Percentiles rank a stretch among this genome's conserved stretches.
Evolutionary conservation across 1,139 yeast genomes (phyloP).

Genomic region (Kodamaea arcana): DNA sequence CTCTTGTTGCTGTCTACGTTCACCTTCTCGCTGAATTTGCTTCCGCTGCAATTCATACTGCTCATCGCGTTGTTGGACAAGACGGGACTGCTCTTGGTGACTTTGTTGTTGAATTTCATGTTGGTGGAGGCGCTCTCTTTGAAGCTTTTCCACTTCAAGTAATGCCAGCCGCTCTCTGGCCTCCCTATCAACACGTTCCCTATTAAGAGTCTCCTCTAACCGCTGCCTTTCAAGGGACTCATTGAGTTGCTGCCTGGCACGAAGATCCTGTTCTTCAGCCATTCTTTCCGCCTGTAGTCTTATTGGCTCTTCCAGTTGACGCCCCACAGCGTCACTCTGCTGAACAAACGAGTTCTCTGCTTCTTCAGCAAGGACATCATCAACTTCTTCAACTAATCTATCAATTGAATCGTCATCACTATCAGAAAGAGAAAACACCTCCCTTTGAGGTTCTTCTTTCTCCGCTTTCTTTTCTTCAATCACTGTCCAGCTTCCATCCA

Average conservation of each 20-base stretch:
- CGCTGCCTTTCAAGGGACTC: neutral
- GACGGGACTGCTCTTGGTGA: no score
- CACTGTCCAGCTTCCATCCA: slow-evolving; percentile 57
- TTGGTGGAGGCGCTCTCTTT: no score
- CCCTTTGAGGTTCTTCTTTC: slow-evolving; percentile 2
- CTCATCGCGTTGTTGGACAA: no score
- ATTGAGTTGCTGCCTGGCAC: neutral
- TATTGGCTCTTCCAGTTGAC: neutral
- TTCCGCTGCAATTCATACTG: neutral
- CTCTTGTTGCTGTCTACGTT: neutral
- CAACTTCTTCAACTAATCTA: neutral
- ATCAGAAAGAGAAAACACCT: neutral
- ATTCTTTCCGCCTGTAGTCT: neutral
- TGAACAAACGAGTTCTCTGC: neutral
- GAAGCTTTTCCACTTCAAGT: no score
- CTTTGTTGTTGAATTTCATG: no score
- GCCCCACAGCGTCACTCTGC: neutral
- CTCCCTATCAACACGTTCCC: no score
- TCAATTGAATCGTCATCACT: neutral
- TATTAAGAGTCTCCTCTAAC: no score
- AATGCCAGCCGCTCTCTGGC: no score
- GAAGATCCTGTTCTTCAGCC: neutral
- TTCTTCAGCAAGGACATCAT: neutral
- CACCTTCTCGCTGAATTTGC: neutral
- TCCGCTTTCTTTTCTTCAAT: slow-evolving; percentile 6